A percentile compares a stretch with the other conserved stretches of the same genome.
These are phyloP conservation scores for Backusella tuberculispora DNA, from an alignment of 192 early-diverging fungal genomes.

Conservation along the genomic window DNA sequence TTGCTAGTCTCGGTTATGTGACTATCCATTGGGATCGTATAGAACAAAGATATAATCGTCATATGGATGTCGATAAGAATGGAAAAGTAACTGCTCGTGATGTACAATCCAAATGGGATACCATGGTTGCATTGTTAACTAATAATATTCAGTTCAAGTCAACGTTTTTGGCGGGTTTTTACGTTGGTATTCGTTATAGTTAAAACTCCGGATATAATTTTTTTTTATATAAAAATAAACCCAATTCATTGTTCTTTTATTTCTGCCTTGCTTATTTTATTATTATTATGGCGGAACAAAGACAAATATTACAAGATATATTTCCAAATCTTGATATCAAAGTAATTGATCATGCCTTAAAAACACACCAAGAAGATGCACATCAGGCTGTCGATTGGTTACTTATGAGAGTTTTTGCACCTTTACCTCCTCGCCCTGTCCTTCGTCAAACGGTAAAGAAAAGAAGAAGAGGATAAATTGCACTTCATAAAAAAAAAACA, in stretches of 20 bases:
- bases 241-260: background rate
- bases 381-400: background rate
- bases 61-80: slow-evolving; percentile 46
- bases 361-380: background rate
- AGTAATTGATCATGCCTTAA: slow-evolving; percentile 9
- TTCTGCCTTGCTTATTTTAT: background rate
- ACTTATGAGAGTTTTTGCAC: slow-evolving; percentile 2
- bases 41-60: slow-evolving; percentile 37
- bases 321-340: background rate
- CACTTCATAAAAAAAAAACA: background rate
- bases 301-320: background rate
- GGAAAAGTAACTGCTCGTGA: slow-evolving; percentile 44
- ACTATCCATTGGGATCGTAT: slow-evolving; percentile 45
- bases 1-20: slow-evolving; percentile 42
- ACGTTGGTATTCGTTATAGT: slow-evolving; percentile 48
- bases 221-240: background rate
- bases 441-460: background rate
- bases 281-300: background rate
- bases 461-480: too few species aligned
- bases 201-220: slow-evolving; percentile 27
- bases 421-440: slow-evolving; percentile 1
- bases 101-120: slow-evolving; percentile 39
- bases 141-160: slow-evolving; percentile 55
- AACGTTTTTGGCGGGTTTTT: slow-evolving; percentile 48
- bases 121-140: slow-evolving; percentile 43